Conservation (phyloP, 768 basidiomycete genomes). For the Sporobolomyces pararoseus region DNA sequence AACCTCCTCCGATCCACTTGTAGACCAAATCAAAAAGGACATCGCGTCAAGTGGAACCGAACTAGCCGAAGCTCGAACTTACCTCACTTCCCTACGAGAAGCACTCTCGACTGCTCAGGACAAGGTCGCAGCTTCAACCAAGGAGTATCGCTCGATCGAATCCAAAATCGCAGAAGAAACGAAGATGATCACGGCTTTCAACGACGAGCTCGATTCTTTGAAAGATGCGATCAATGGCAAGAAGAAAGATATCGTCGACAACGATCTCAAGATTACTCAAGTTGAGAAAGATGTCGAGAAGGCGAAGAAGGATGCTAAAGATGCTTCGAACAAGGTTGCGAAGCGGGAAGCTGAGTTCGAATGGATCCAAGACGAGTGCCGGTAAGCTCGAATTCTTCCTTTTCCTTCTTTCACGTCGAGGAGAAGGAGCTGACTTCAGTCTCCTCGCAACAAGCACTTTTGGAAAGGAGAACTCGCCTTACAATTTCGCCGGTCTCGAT, state of each 20-base stretch:
- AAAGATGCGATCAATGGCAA: constrained; percentile 77
- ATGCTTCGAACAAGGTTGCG: constrained; percentile 56
- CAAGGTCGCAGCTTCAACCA: constrained; percentile 50
- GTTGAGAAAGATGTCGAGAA: constrained; percentile 66
- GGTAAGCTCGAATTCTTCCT: constrained; percentile 57
- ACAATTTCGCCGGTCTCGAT: constrained; percentile 70
- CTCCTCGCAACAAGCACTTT: constrained; percentile 63
- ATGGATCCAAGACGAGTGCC: constrained; percentile 84
- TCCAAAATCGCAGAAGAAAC: constrained; percentile 74
- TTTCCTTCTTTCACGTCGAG: neutral
- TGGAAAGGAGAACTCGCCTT: constrained; percentile 71
- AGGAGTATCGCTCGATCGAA: constrained; percentile 62
- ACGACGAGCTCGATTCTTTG: constrained; percentile 77
- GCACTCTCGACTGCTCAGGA: constrained; percentile 62
- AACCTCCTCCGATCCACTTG: neutral
- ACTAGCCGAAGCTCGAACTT: constrained; percentile 54
- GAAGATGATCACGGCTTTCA: constrained; percentile 80
- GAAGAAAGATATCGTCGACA: constrained; percentile 65
- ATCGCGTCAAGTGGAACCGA: constrained; percentile 57
- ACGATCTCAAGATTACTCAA: constrained; percentile 63
- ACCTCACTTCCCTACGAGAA: constrained; percentile 58
- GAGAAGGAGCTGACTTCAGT: neutral
- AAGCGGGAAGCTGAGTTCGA: constrained; percentile 74
- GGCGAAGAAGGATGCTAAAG: constrained; percentile 63
- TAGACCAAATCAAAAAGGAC: constrained; percentile 79